Evolutionary conservation across 164 flowering plant genomes (phyloP), one percentile per base, ranked within the genome.

Genomic region (Hamamelis virginiana): DNA sequence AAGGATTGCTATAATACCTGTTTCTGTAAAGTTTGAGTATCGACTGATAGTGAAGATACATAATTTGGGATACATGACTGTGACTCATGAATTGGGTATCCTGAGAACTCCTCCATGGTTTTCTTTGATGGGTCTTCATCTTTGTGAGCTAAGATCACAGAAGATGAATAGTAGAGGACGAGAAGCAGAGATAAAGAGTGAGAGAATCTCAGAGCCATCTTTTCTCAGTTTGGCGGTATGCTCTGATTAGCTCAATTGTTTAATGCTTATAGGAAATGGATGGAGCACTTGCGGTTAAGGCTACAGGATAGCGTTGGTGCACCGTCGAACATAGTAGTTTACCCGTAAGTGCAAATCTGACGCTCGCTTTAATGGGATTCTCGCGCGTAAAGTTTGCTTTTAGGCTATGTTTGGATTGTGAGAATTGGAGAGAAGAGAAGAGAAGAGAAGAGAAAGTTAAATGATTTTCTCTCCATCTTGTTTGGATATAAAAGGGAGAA

Each of bases 41-140:
- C 89, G 45, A 88, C 89, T 18, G 87, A 81, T 1, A 91, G 73
- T 12, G 90, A 81, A 60, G 84, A 75, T 9, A 69, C 12, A 8
- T 77, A 67, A 67, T 65, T 38, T 0, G 77, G 26, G 23, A n/a
- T 5, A 67, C 45, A 73, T 26, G 80, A 77, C 4, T 66, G 75
- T 66, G 86, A 65, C 74, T 89, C 92, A 38, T 80, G 81, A 81
- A 80, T 65, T 68, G 88, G 87, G 87, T 86, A 94, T 23, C 98
- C 98, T 8, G 97, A 89, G 75, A 94, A 92, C 14, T 83, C 87
- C 73, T 91, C 94, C 98, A 92, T 92, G 44, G 87, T 94, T 83
- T 74, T 82, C 62, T 22, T 75, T 23, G 80, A 74, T 71, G 89
- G 84, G 84, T 90, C 89, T 62, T 73, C 88, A 71, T 80, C 69